These are phyloP conservation scores for Pseudodiploospora longispora DNA, from an alignment of 2,329 filamentous ascomycete genomes.

Conservation along the genomic window DNA sequence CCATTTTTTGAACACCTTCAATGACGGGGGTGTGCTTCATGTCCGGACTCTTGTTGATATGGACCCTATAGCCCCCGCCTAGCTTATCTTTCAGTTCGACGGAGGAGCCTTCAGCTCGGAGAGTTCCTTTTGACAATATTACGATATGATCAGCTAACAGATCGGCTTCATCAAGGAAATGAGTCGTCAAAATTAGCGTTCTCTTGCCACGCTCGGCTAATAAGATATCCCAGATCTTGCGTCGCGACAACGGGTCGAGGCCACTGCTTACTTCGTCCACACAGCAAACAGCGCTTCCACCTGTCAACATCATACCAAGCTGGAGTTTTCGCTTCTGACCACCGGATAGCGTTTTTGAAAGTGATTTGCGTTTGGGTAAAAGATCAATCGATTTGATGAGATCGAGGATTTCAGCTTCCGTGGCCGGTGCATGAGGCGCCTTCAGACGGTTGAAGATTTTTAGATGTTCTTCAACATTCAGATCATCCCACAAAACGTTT, in stretches of 20 bases:
- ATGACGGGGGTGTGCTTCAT: constrained; percentile 42
- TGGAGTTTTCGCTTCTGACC: constrained; percentile 91
- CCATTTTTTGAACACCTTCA: constrained; percentile 47
- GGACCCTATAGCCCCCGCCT: constrained; percentile 78
- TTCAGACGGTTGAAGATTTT: constrained; percentile 79
- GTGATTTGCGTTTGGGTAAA: constrained; percentile 61
- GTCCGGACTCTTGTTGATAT: constrained; percentile 54
- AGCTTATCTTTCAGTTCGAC: constrained; percentile 76
- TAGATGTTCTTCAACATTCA: constrained; percentile 81
- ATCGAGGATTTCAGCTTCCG: constrained; percentile 49
- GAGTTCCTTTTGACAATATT: constrained; percentile 74
- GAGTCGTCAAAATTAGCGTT: constrained; percentile 82
- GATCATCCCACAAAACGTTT: constrained; percentile 86
- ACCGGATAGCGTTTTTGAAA: constrained; percentile 72
- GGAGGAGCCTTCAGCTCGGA: constrained; percentile 76
- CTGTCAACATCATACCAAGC: constrained; percentile 90
- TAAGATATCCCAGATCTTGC: constrained; percentile 93
- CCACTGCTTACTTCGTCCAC: constrained; percentile 88
- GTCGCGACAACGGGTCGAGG: constrained; percentile 73
- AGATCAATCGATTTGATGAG: constrained; percentile 69
- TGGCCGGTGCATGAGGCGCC: constrained; percentile 47
- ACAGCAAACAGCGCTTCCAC: constrained; percentile 79
- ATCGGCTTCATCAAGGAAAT: constrained; percentile 91
- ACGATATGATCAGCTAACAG: constrained; percentile 82
- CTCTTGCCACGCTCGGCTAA: constrained; percentile 72